Base-by-base conservation (phyloP, 148 eudicot genomes). In the Rhododendron kiyosumense region DNA sequence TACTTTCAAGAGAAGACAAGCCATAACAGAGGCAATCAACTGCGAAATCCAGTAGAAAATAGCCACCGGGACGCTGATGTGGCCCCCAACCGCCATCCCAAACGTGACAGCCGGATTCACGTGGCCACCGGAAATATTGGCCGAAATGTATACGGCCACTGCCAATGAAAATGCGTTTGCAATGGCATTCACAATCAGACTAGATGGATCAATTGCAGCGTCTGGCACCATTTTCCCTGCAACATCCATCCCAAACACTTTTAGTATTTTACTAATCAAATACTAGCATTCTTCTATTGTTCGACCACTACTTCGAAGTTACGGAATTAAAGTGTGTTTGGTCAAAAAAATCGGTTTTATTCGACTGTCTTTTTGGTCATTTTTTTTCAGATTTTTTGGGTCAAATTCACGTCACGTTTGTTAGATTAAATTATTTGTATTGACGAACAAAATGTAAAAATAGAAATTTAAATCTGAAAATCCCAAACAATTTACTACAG, bases 31-130 rank as follows among this genome's bases (percentile, higher is more conserved):
- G n/a, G 90, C 99, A 79, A 96, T 88, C 85, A 96, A 87, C 79
- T 96, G 98, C 0, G 95, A 88, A 52, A 95, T 89, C 96, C 95
- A 94, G 82, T 95, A 95, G 90, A 94, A 93, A 0, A 95, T 30
- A 22, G 99, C 93, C 57, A 91, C 88, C 4, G 93, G 91, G 30
- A 96, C 77, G 1, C 93, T 94, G 22, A 96, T 86, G 88, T 92
- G 98, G 26, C 98, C 91, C 7, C 99, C 96, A 1, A 96, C 92
- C n/a, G 92, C 94, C 92, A 88, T 93, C 24, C 89, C 92, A 22
- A 93, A 93, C 8, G 96, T 93, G 28, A 93, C 94, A 0, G 94
- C 96, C 46, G 94, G 96, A 87, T 93, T 93, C 11, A 90, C 90
- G 32, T 93, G 94, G 26, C 96, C 96, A 1, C 94, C 94, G 48